A percentile compares a stretch with the other conserved stretches of the same genome.
These are phyloP conservation scores for Dissophora ornata DNA, from an alignment of 192 early-diverging fungal genomes.

Conservation along the genomic window DNA sequence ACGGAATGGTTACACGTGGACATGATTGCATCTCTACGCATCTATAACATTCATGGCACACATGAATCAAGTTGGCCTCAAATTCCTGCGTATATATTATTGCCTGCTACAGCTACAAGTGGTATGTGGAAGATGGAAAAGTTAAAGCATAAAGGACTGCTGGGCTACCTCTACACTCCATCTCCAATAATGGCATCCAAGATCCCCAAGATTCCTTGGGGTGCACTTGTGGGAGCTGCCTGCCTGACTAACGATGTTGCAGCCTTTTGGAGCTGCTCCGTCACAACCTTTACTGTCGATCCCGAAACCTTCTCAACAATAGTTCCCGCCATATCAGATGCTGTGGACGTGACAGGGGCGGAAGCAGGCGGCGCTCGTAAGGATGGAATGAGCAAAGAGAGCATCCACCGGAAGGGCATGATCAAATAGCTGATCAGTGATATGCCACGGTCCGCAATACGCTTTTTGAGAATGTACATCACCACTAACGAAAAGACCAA, in stretches of 20 bases:
- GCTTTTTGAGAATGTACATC: conserved; percentile 70
- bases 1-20: no score
- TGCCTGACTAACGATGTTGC: neutral
- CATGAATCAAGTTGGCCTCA: no score
- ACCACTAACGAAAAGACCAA: conserved; percentile 71
- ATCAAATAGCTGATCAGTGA: conserved; percentile 39
- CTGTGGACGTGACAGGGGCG: neutral
- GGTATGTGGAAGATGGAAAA: no score
- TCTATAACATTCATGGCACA: no score
- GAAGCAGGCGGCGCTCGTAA: neutral
- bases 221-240: conserved; percentile 16
- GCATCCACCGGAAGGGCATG: conserved; percentile 45
- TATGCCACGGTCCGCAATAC: conserved; percentile 68
- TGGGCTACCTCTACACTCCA: no score
- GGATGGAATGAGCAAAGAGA: conserved; percentile 37
- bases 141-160: no score
- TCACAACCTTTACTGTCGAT: neutral
- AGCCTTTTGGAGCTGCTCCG: conserved; percentile 6
- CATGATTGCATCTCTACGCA: no score
- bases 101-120: no score
- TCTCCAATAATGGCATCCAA: conserved; percentile 38
- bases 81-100: no score
- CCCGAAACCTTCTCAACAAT: conserved; percentile 4
- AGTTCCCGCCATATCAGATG: neutral
- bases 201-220: conserved; percentile 30